These are phyloP conservation scores for Tolypocladium tundrense DNA, from an alignment of 2,329 filamentous ascomycete species.

Conservation along the genomic window DNA sequence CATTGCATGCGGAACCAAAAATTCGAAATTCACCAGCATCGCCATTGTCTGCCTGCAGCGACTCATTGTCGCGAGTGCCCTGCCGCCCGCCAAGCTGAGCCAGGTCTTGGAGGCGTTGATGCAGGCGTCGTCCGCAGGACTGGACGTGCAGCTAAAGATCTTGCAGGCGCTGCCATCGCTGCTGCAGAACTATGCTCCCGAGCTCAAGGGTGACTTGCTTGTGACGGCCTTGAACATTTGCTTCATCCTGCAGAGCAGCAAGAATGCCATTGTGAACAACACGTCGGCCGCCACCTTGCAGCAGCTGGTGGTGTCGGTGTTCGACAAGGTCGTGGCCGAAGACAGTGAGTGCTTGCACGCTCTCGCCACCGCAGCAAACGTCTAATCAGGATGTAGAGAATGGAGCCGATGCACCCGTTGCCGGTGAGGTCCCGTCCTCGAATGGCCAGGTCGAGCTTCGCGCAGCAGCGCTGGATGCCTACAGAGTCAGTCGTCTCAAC, in stretches of 20 bases:
- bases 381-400: conserved; percentile 20
- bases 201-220: conserved; percentile 71
- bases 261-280: conserved; percentile 87
- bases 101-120: conserved; percentile 83
- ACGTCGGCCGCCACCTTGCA: conserved; percentile 95
- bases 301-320: conserved; percentile 84
- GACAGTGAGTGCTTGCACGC: conserved; percentile 48
- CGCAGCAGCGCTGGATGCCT: conserved; percentile 75
- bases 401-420: conserved; percentile 41
- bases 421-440: conserved; percentile 57
- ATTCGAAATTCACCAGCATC: conserved; percentile 80
- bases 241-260: conserved; percentile 81
- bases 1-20: conserved; percentile 81
- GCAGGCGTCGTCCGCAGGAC: conserved; percentile 67
- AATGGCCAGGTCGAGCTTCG: conserved; percentile 57
- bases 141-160: conserved; percentile 94
- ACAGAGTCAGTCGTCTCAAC: conserved; percentile 43
- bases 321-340: conserved; percentile 79
- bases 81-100: conserved; percentile 69
- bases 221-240: conserved; percentile 82
- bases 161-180: conserved; percentile 83
- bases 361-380: not conserved
- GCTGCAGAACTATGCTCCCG: conserved; percentile 77
- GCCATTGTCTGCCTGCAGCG: conserved; percentile 83
- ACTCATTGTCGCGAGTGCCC: conserved; percentile 69